A percentile compares a stretch with the other conserved stretches of the same genome.
phyloP scores from a whole-genome alignment of 768 basidiomycete genomes.

The Agaricus bisporus region DNA sequence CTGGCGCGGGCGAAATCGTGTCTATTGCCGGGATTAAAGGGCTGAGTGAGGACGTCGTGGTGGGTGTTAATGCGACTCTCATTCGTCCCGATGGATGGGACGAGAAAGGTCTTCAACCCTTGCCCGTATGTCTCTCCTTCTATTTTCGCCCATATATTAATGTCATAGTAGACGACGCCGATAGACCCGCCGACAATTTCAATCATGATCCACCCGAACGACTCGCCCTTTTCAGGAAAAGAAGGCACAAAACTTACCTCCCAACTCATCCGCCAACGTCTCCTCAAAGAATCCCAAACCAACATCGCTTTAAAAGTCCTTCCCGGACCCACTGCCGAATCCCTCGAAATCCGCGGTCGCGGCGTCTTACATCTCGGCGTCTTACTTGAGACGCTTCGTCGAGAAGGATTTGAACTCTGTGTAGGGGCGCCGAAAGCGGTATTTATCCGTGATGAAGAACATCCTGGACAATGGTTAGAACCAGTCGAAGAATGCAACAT shows the following conservation, averaged over 20 bases:
- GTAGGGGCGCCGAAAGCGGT: conserved; percentile 47
- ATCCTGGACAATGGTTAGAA: conserved; percentile 31
- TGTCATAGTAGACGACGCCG: conserved; percentile 29
- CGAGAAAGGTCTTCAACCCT: conserved; percentile 29
- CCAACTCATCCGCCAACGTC: conserved; percentile 40
- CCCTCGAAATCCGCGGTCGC: conserved; percentile 41
- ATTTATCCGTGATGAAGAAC: conserved; percentile 33
- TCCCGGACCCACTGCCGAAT: conserved; percentile 43
- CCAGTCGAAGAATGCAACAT: conserved; percentile 43
- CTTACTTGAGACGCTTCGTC: conserved; percentile 40
- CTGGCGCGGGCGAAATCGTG: conserved; percentile 44
- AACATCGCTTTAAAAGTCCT: conserved; percentile 45
- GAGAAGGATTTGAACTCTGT: conserved; percentile 43
- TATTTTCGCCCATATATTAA: conserved; percentile 5
- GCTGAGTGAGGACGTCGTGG: conserved; percentile 6
- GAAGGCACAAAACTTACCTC: conserved; percentile 45
- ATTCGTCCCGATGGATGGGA: conserved; percentile 40
- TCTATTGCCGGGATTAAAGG: conserved; percentile 43
- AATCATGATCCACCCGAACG: conserved; percentile 40
- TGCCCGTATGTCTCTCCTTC: conserved; percentile 26
- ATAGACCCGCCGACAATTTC: conserved; percentile 49
- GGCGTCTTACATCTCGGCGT: conserved; percentile 48
- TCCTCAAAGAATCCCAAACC: conserved; percentile 45
- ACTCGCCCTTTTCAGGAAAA: conserved; percentile 38
- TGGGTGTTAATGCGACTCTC: conserved; percentile 40